Base-by-base conservation (phyloP, 2,329 filamentous ascomycete genomes). In the Penicillium sp. region DNA sequence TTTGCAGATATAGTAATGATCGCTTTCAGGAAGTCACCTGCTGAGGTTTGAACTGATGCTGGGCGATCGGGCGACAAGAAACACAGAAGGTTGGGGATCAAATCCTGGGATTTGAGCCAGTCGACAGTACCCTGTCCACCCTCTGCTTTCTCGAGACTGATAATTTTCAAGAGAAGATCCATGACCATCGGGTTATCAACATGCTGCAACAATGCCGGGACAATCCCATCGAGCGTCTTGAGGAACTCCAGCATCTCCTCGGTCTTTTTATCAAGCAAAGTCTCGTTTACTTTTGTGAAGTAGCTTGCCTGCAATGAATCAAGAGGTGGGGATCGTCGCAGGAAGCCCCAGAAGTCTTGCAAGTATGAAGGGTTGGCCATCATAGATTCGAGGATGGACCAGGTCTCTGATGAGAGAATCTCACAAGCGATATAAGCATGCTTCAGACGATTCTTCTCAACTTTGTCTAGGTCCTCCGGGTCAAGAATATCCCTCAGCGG, bases 1-100 rank as follows among this genome's bases (percentile, higher is more conserved):
- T 99, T 99, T 60, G 94, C 94, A 1, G 94, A 97, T 58, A 99
- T 97, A 27, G 94, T 99, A 65, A 99, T 97, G 71, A 99, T 97
- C 42, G 94, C 94, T 75, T 99, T 99, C 68, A 99, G 84, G 67
- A 99, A 99, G 72, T 99, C 94, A 43, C 94, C 94, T 0, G 94
- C 94, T 0, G 94, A 95, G 0, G 94, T 97, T 74, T 99, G 94
- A 2, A 94, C 95, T 1, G 93, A 90, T 74, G 91, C 91, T 62
- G 87, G 89, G 70, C 95, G 87, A 60, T 95, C 87, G 1, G 92
- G 88, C 2, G 90, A 89, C 23, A 99, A 85, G 74, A 93, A 97
- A 6, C 90, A 89, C 2, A 99, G 84, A 2, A 99, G 82, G 4
- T 86, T 89, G 0, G 93, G 92, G 65, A 99, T 91, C 29, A 99